phyloP scores from a whole-genome alignment of 345 rosid genomes.

The Moricandia moricandioides region DNA sequence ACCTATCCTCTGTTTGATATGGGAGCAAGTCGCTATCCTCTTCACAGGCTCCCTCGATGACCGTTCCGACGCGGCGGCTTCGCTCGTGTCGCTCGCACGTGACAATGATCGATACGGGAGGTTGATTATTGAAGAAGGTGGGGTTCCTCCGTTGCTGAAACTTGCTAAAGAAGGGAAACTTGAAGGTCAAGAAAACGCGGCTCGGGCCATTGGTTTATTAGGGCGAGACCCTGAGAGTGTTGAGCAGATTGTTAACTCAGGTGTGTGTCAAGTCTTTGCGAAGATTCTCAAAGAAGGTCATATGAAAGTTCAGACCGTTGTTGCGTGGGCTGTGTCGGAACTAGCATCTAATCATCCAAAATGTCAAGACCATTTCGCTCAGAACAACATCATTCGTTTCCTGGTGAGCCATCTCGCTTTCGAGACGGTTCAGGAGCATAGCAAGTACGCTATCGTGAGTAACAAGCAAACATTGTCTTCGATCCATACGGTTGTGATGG shows the following conservation, averaged over 20 bases:
- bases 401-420: slow-evolving; percentile 84
- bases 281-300: slow-evolving; percentile 80
- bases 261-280: slow-evolving; percentile 69
- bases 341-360: slow-evolving; percentile 59
- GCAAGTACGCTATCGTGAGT: slow-evolving; percentile 52
- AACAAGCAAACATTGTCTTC: slow-evolving; percentile 50
- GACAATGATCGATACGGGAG: slow-evolving; percentile 74
- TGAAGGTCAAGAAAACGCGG: slow-evolving; percentile 83
- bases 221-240: slow-evolving; percentile 76
- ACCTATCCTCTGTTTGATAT: slow-evolving; percentile 75
- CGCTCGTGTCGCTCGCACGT: slow-evolving; percentile 72
- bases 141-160: slow-evolving; percentile 72
- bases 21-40: slow-evolving; percentile 85
- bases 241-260: slow-evolving; percentile 72
- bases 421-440: slow-evolving; percentile 80
- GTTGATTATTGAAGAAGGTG: slow-evolving; percentile 86
- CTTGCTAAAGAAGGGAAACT: slow-evolving; percentile 68
- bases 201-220: slow-evolving; percentile 69
- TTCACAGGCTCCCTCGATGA: slow-evolving; percentile 60
- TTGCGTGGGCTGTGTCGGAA: slow-evolving; percentile 76
- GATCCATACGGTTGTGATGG: slow-evolving; percentile 52
- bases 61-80: slow-evolving; percentile 71
- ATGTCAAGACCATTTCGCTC: slow-evolving; percentile 74
- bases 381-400: slow-evolving; percentile 65
- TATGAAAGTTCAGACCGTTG: slow-evolving; percentile 70